phyloP scores from a whole-genome alignment of 495 filamentous ascomycete species.

The Extremus antarcticus region DNA sequence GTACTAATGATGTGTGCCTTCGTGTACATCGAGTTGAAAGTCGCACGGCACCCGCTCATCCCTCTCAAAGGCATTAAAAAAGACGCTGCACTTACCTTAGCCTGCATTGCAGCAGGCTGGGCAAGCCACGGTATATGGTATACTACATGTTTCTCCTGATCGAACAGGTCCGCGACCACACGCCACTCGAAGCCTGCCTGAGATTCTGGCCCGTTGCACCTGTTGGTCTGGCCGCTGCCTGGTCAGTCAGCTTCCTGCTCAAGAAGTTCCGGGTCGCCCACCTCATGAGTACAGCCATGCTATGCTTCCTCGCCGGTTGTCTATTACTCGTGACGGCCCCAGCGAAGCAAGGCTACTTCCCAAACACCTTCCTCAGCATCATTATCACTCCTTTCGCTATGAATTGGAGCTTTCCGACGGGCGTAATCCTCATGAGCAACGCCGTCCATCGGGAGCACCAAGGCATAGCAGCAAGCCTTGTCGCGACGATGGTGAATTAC shows the following conservation, averaged over 20 bases:
- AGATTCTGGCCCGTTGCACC: neutral
- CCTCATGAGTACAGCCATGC: neutral
- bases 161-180: neutral
- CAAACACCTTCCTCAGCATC: neutral
- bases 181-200: neutral
- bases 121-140: constrained; percentile 45
- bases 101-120: constrained; percentile 46
- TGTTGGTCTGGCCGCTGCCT: neutral
- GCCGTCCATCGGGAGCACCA: constrained; percentile 32
- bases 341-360: neutral
- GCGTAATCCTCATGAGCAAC: constrained; percentile 28
- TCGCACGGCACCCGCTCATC: constrained; percentile 42
- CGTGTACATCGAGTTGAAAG: constrained; percentile 38
- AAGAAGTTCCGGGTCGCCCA: neutral
- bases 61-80: constrained; percentile 38
- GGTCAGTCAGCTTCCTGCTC: neutral
- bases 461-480: constrained; percentile 22
- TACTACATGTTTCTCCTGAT: constrained; percentile 29
- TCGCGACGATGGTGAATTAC: constrained; percentile 6
- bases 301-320: neutral
- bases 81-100: constrained; percentile 43
- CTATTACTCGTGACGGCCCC: neutral
- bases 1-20: constrained; percentile 43
- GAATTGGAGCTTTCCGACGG: constrained; percentile 1
- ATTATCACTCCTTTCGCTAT: neutral